Conservation (phyloP, 2,329 filamentous ascomycete species). For the Pezicula rhizophila region DNA sequence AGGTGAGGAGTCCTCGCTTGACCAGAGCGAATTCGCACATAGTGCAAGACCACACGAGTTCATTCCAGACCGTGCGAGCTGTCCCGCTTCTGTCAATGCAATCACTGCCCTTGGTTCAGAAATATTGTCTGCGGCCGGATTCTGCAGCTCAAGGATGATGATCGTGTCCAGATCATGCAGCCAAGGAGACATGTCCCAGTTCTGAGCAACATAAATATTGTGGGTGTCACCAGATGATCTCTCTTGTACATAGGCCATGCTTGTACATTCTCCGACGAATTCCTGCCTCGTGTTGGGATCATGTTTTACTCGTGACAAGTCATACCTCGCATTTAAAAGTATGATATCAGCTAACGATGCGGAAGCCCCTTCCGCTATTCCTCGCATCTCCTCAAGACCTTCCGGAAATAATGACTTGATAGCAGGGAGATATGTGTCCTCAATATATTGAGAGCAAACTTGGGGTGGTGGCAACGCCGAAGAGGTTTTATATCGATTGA, state of each 20-base stretch:
- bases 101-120: slow-evolving; percentile 12
- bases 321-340: slow-evolving; percentile 21
- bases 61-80: slow-evolving; percentile 25
- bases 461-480: slow-evolving; percentile 12
- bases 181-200: slow-evolving; percentile 15
- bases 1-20: slow-evolving; percentile 19
- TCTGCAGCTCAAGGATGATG: slow-evolving; percentile 24
- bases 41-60: slow-evolving; percentile 24
- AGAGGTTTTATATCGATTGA: slow-evolving; percentile 18
- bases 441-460: slow-evolving; percentile 11
- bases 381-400: slow-evolving; percentile 14
- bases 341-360: slow-evolving; percentile 17
- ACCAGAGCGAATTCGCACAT: slow-evolving; percentile 23
- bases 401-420: slow-evolving; percentile 14
- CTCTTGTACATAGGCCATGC: not conserved
- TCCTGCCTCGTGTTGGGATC: not conserved
- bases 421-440: slow-evolving; percentile 17
- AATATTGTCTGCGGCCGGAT: slow-evolving; percentile 11
- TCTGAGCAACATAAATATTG: slow-evolving; percentile 1
- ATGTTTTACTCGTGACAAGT: slow-evolving; percentile 12
- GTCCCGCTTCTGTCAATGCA: slow-evolving; percentile 25
- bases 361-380: slow-evolving; percentile 20
- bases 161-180: slow-evolving; percentile 16
- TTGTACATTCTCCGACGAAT: slow-evolving; percentile 4
- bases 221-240: not conserved